Conservation (phyloP, 192 early-diverging fungal genomes). For the Lobosporangium transversale region DNA sequence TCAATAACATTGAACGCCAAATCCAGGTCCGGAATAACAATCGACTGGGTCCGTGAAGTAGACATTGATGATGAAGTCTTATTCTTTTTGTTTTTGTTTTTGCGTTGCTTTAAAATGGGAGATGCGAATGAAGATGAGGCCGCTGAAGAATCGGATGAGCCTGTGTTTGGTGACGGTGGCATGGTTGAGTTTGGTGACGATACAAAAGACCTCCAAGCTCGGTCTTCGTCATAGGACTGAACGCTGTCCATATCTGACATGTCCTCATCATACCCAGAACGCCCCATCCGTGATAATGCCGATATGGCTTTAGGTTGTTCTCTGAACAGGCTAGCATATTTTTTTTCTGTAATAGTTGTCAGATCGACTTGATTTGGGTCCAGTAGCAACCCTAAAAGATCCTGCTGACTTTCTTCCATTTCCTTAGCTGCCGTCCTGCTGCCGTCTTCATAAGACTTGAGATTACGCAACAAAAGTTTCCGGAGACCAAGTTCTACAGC, state of each 20-base stretch:
- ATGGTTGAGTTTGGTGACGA: slow-evolving; percentile 50
- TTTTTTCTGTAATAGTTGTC: slow-evolving; percentile 25
- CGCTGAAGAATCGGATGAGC: slow-evolving; percentile 18
- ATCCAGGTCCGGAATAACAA: slow-evolving; percentile 7
- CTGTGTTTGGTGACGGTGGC: slow-evolving; percentile 36
- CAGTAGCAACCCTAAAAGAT: neutral
- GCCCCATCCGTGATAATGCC: slow-evolving; percentile 8
- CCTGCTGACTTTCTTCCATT: neutral
- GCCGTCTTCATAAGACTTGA: neutral
- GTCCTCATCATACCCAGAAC: slow-evolving; percentile 24
- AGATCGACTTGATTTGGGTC: slow-evolving; percentile 21
- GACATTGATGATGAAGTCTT: slow-evolving; percentile 14
- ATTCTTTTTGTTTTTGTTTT: neutral
- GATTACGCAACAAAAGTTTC: slow-evolving; percentile 1
- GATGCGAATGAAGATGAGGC: slow-evolving; percentile 22
- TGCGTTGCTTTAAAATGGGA: slow-evolving; percentile 21
- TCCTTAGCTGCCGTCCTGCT: neutral
- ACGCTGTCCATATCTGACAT: slow-evolving; percentile 50
- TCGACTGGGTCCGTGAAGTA: neutral
- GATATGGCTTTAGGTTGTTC: slow-evolving; percentile 27
- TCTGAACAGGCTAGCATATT: slow-evolving; percentile 28
- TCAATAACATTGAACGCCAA: neutral
- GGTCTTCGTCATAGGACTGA: slow-evolving; percentile 42
- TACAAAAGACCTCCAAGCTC: slow-evolving; percentile 42
- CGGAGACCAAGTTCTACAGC: slow-evolving; percentile 38